These are phyloP conservation scores for Colletotrichum sp. DNA, from an alignment of 2,329 filamentous ascomycete species.

Conservation along the genomic window DNA sequence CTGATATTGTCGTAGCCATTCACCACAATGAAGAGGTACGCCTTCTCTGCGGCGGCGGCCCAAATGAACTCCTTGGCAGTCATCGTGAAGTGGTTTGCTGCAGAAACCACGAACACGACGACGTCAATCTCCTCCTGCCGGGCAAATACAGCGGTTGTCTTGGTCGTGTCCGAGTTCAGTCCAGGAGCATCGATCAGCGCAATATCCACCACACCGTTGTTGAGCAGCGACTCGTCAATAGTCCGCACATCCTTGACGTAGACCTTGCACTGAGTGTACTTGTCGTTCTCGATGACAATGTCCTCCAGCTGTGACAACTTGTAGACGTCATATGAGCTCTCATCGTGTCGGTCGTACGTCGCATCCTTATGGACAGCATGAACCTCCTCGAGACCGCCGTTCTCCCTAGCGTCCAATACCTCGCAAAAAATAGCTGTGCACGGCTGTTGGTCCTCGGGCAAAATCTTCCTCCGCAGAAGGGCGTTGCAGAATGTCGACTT, in stretches of 20 bases:
- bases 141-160: slow-evolving; percentile 96
- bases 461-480: slow-evolving; percentile 86
- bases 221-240: slow-evolving; percentile 91
- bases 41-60: slow-evolving; percentile 94
- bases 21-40: slow-evolving; percentile 98
- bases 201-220: slow-evolving; percentile 98
- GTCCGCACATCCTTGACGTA: slow-evolving; percentile 90
- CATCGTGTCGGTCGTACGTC: slow-evolving; percentile 86
- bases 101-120: slow-evolving; percentile 97
- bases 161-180: slow-evolving; percentile 92
- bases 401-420: slow-evolving; percentile 90
- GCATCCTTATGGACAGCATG: slow-evolving; percentile 88
- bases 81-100: slow-evolving; percentile 96
- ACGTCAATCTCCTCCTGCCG: slow-evolving; percentile 98
- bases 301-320: slow-evolving; percentile 79
- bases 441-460: slow-evolving; percentile 96
- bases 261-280: slow-evolving; percentile 94
- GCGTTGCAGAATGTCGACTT: slow-evolving; percentile 99
- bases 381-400: slow-evolving; percentile 90
- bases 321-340: slow-evolving; percentile 92
- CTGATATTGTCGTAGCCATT: slow-evolving; percentile 92
- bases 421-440: slow-evolving; percentile 99
- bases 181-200: slow-evolving; percentile 96
- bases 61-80: slow-evolving; percentile 98
- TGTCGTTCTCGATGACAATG: slow-evolving; percentile 86